A percentile compares a stretch with the other conserved stretches of the same genome.
Conservation (phyloP, 768 basidiomycete species). For the Omphalotus guepiniiformis region DNA sequence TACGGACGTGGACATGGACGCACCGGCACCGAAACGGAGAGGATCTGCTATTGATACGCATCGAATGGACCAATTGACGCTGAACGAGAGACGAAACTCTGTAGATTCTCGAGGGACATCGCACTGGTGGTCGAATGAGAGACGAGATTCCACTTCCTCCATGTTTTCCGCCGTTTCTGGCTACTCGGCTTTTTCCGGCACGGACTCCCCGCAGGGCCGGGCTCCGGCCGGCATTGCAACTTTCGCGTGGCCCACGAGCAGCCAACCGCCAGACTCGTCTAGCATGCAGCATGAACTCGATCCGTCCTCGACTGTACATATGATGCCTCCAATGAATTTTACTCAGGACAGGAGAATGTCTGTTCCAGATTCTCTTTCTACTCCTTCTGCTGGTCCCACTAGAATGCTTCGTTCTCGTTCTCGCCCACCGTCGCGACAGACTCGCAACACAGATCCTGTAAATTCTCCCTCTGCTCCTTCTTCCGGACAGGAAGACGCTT, state of each 20-base stretch:
- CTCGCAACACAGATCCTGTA: conserved; percentile 36
- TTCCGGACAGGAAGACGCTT: conserved; percentile 41
- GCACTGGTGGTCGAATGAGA: conserved; percentile 58
- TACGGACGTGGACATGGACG: conserved; percentile 56
- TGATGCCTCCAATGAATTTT: conserved; percentile 58
- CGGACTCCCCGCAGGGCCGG: conserved; percentile 62
- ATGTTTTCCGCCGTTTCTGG: conserved; percentile 61
- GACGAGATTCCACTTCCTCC: conserved; percentile 72
- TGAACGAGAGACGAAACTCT: conserved; percentile 77
- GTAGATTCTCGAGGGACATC: conserved; percentile 55
- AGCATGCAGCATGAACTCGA: conserved; percentile 49
- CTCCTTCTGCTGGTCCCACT: conserved; percentile 41
- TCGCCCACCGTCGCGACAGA: conserved; percentile 65
- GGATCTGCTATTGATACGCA: conserved; percentile 81
- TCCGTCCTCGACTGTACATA: conserved; percentile 38
- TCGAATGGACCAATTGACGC: conserved; percentile 66
- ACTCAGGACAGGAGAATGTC: conserved; percentile 73
- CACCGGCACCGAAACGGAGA: conserved; percentile 75
- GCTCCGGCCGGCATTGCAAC: conserved; percentile 58
- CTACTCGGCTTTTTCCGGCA: conserved; percentile 52
- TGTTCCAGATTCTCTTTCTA: conserved; percentile 53
- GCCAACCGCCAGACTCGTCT: conserved; percentile 29
- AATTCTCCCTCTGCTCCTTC: conserved; percentile 36
- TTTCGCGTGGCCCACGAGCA: conserved; percentile 64
- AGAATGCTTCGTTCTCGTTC: conserved; percentile 63